phyloP scores from a whole-genome alignment of 1,139 yeast genomes.

The Zygoascus hellenicus region DNA sequence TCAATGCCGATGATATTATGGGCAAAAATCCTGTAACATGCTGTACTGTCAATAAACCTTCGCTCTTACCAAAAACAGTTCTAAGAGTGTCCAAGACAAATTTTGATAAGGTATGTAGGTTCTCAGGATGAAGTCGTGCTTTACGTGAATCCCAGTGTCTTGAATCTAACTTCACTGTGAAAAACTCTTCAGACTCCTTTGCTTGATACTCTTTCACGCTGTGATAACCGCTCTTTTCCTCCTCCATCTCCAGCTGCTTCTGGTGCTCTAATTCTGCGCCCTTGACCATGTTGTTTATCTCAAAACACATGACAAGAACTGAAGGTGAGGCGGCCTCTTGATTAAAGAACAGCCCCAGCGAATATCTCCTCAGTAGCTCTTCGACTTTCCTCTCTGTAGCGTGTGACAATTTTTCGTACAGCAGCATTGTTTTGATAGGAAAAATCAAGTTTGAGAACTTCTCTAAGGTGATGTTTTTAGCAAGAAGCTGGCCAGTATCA shows the following conservation, averaged over 20 bases:
- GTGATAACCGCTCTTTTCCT: constrained; percentile 30
- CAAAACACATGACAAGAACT: constrained; percentile 66
- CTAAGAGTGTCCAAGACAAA: constrained; percentile 75
- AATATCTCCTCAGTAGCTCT: constrained; percentile 68
- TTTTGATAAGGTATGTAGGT: constrained; percentile 50
- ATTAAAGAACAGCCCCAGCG: constrained; percentile 73
- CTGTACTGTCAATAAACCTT: constrained; percentile 47
- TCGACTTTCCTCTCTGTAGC: constrained; percentile 72
- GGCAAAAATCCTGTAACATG: constrained; percentile 75
- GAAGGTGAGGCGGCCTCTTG: constrained; percentile 51
- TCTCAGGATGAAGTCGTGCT: constrained; percentile 47
- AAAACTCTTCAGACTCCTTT: constrained; percentile 46
- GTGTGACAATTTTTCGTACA: constrained; percentile 59
- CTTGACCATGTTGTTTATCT: constrained; percentile 56
- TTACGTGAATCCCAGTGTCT: constrained; percentile 49
- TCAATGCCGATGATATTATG: constrained; percentile 52
- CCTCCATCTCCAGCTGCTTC: constrained; percentile 28
- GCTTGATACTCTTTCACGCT: constrained; percentile 15
- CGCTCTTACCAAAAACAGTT: constrained; percentile 61
- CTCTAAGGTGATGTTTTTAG: constrained; percentile 57
- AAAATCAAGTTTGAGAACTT: constrained; percentile 55
- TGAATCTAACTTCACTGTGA: constrained; percentile 60
- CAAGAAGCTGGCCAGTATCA: constrained; percentile 77
- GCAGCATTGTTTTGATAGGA: constrained; percentile 61
- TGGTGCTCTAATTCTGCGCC: constrained; percentile 27